Evolutionary conservation across 2,329 filamentous ascomycete genomes (phyloP), one percentile per base, ranked within the genome.

Genomic region (Alternaria conjuncta): DNA sequence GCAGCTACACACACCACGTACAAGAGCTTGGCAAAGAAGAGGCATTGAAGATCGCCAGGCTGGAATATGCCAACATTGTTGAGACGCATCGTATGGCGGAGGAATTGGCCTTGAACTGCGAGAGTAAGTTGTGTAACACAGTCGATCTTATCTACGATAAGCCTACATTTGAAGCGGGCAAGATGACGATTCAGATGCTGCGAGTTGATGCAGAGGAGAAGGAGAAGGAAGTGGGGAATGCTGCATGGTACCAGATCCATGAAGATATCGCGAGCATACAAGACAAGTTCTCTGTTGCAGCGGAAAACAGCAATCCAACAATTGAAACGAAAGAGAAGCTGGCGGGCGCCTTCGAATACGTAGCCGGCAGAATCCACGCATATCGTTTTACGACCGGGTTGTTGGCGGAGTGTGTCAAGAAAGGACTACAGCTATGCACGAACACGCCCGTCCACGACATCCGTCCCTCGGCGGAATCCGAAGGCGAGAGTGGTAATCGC

Each of bases 61-160:
- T 83, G 41, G 81, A 83, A 63, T 78, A 78, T 55, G 76, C 71
- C 3, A 82, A 81, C 57, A 86, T 90, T 59, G 76, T 81, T 25
- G 84, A 83, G n/a, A 84, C 88, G 10, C 88, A 90, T 70, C 75
- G 72, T 0, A 85, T 90, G 63, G 86, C 86, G 0, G 72, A 74
- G 6, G 76, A 82, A 18, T 75, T 88, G 59, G 78, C 11, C 83
- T 71, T 76, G 6, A 67, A 73, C 3, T 79, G 77, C 21, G 87
- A 89, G 69, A 84, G 82, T 54, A 71, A 78, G 41, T 72, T 82
- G 10, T 85, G 86, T 67, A 79, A 83, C 23, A 90, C 88, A 0
- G 82, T 88, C 3, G 88, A 90, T 72, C 78, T 89, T 3, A 79
- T 89, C 30, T 89, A 88, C 71, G 85, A 88, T 54, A 20, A 63